Evolutionary conservation across 1,284 basidiomycete genomes (phyloP), one percentile per base, ranked within the genome.

Genomic region (Heterobasidion occidentale): DNA sequence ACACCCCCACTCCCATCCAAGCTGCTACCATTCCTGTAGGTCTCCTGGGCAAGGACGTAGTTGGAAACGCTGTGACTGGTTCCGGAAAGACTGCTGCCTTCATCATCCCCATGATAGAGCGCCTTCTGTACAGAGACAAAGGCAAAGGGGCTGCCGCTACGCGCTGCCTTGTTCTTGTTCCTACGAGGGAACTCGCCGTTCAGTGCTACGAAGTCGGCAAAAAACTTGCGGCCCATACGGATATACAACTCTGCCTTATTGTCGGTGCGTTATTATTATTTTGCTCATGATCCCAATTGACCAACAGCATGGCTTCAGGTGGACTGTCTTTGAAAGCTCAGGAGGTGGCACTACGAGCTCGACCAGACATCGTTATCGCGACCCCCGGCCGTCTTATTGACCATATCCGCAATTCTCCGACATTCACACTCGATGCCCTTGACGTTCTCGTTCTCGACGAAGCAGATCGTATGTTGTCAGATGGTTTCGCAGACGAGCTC

Each of bases 81-180:
- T 96, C 92, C 5, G 95, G 95, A 61, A 98, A 98, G 75, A 98
- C 95, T 1, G 94, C 93, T 9, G 95, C 96, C 9, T 98, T 98
- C 74, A 88, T 91, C 68, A 87, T 98, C 59, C 95, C 95, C 46
- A 90, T 97, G 70, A 74, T 98, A 46, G 95, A 98, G 66, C 87
- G 95, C 60, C 77, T 98, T 47, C 74, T 94, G 58, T 96, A 94
- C 69, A 81, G 94, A 57, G 92, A 96, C 64, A 86, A 90, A 61
- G 88, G 90, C 27, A 90, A 85, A 68, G 86, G 83, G 61, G 86
- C 90, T 8, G 87, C 90, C 47, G 92, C 92, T n/a, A 95, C 91
- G n/a, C 80, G 96, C 57, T 97, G 96, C 65, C 81, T 98, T 33
- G 79, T 98, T 19, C 83, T 98, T 50, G 92, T 92, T 34, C 95